phyloP scores from a whole-genome alignment of 176 grass and related monocot genomes.

The Bolboschoenus planiculmis region DNA sequence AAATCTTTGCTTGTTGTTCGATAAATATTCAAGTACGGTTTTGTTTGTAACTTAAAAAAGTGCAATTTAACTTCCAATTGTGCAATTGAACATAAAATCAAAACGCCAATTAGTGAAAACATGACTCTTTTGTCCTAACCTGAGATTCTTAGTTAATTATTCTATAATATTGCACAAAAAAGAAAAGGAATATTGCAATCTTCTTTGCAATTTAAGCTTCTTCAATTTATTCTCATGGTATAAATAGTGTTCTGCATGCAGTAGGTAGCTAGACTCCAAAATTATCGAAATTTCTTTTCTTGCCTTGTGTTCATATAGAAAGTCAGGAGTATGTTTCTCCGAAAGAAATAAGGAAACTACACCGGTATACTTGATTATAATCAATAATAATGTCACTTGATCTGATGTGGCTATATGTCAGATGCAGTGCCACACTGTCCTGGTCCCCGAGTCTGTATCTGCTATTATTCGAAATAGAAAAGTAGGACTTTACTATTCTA shows the following conservation, averaged over 20 bases:
- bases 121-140: background rate
- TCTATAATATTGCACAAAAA: background rate
- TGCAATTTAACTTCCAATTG: background rate
- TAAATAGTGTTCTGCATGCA: background rate
- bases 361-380: background rate
- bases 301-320: background rate
- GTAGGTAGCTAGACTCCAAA: background rate
- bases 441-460: background rate
- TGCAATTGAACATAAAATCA: background rate
- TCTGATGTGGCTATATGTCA: background rate
- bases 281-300: background rate
- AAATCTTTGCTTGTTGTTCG: background rate
- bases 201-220: background rate
- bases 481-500: too few relatives aligned
- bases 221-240: background rate
- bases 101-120: background rate
- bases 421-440: background rate
- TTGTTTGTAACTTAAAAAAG: background rate
- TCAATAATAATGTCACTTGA: background rate
- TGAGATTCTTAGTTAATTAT: background rate
- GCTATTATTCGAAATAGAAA: too few relatives aligned
- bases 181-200: background rate
- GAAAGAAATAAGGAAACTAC: background rate
- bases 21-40: background rate
- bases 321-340: background rate